Base-by-base conservation (phyloP, 2,329 filamentous ascomycete genomes). In the Phyllosticta citribraziliensis region DNA sequence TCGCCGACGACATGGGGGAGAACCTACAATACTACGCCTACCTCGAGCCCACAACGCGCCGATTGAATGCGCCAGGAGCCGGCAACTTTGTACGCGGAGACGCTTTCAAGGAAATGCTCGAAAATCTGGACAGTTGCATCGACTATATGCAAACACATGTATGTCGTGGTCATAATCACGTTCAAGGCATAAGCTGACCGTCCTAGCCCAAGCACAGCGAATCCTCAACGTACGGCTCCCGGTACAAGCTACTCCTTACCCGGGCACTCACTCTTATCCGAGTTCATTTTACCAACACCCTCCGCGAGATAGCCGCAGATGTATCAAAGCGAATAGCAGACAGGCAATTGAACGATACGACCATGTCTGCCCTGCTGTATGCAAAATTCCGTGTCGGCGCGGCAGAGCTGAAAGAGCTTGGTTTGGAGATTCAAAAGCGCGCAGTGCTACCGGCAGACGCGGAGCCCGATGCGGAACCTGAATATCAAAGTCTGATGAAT, bases 11-110 rank as follows among this genome's bases (percentile, higher is more conserved):
- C 62, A 88, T 99, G 61, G 88, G 89, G 25, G 88, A 89, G 24
- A 95, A 97, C 67, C 79, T 97, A n/a, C 87, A 92, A 70, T 97
- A 96, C 74, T 99, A 99, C 73, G 85, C 88, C 20, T 97, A 96
- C 70, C 82, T 99, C 5, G 94, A 99, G 65, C 91, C 88, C 55
- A 91, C 93, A 63, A 96, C 91, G 0, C 84, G 92, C 60, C 84
- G 91, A 14, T 83, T 99, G 62, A 97, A 97, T 77, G 92, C 92
- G 0, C 92, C 94, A 0, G 91, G 92, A 0, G 92, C 93, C 20
- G 87, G 89, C 56, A 91, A 88, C 62, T 80, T 96, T 60, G 92
- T 97, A 17, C 88, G 92, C 54, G 87, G 88, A 61, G 86, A 88
- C 57, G 88, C 89, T 53, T 97, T 97, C 70, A 86, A 88, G 2